Evolutionary conservation across 2,329 filamentous ascomycete species (phyloP), one percentile per base, ranked within the genome.

Genomic region (Orbilia oligospora): DNA sequence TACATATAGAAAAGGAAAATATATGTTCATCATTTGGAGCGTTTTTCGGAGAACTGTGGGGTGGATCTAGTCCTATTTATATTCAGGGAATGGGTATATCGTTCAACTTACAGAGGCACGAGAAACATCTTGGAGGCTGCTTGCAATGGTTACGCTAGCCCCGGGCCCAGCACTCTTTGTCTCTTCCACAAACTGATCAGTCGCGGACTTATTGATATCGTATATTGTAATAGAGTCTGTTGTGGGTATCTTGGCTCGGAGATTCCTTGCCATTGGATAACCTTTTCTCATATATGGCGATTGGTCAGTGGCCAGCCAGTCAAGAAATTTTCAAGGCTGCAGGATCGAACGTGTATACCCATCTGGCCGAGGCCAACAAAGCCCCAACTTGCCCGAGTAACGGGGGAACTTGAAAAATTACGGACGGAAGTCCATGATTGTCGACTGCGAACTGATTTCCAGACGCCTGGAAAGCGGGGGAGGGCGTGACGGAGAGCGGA

Each of bases 251-350:
- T 92, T 92, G 44, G 88, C 86, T 81, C 90, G 88, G 4, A 93
- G 86, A 81, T 92, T 93, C 83, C 87, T 88, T 41, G 91, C 91
- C 91, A 93, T 93, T 58, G 90, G 89, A 81, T 90, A 92, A 58
- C 91, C 72, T 76, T 33, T 51, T 10, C 38, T 53, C 38, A 24
- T 91, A 77, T 18, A 24, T 91, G 78, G 20, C 65, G 16, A 44
- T 44, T 38, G 79, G 46, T 55, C 81, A 71, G 33, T 44, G 22
- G 18, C 12, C n/a, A n/a, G n/a, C 36, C 10, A 41, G n/a, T 5
- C 22, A 10, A 61, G 82, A 24, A 51, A 24, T 76, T 53, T 51
- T 80, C 71, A 75, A 30, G 20, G 30, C 68, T 78, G 56, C 69
- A 81, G 72, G 55, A 48, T 44, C 36, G 53, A 58, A 70, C 55